phyloP scores from a whole-genome alignment of 805 yeast species.

The Barnettozyma vustinii region DNA sequence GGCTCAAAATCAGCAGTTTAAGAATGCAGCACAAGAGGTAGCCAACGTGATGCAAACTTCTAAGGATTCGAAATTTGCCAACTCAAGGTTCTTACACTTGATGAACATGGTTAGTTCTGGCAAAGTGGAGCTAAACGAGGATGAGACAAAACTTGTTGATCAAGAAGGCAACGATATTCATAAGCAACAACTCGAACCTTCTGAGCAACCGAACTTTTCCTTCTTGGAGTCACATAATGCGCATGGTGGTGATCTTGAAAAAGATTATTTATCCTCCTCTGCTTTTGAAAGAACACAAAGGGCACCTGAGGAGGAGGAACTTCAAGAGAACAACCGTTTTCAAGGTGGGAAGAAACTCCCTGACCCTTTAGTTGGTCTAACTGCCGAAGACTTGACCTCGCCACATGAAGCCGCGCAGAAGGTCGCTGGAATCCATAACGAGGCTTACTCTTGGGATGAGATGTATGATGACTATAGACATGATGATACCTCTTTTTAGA shows the following conservation, averaged over 20 bases:
- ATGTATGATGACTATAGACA: conserved; percentile 24
- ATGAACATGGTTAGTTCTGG: conserved; percentile 24
- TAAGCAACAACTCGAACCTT: conserved; percentile 8
- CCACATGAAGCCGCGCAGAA: conserved; percentile 22
- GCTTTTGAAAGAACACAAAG: conserved; percentile 10
- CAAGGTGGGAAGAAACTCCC: conserved; percentile 12
- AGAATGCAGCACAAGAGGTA: conserved; percentile 24
- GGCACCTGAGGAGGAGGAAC: conserved; percentile 6
- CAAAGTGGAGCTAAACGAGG: conserved; percentile 18
- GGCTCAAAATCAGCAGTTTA: conserved; percentile 16
- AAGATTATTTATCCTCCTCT: not conserved
- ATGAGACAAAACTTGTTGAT: conserved; percentile 23
- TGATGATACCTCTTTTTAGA: conserved; percentile 23
- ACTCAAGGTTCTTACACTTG: conserved; percentile 23
- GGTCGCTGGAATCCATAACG: conserved; percentile 14
- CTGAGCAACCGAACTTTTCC: conserved; percentile 6
- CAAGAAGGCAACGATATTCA: conserved; percentile 22
- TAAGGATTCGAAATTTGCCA: conserved; percentile 18
- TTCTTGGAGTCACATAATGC: conserved; percentile 5
- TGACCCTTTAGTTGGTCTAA: conserved; percentile 23
- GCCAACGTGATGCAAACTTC: conserved; percentile 21
- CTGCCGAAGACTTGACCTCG: conserved; percentile 18
- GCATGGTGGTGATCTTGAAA: conserved; percentile 7
- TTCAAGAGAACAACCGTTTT: conserved; percentile 3
- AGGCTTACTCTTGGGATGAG: conserved; percentile 26